Percentiles rank a stretch among this genome's conserved stretches.
phyloP scores from a whole-genome alignment of 2,329 filamentous ascomycete genomes.

The Talaromyces amestolkiae region DNA sequence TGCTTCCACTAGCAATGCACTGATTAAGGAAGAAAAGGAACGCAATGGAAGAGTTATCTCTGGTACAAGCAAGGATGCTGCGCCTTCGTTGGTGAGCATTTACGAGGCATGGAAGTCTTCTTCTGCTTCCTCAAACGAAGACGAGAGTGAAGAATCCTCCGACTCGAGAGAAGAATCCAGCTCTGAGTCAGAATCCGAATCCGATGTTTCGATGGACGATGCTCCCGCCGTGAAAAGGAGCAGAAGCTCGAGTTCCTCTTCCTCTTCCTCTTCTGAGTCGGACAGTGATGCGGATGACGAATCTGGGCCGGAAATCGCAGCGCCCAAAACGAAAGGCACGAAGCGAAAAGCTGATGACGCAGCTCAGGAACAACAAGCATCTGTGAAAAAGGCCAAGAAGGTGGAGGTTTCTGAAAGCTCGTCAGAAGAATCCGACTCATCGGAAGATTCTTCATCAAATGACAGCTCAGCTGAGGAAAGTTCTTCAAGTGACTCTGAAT shows the following conservation, averaged over 20 bases:
- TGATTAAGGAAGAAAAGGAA: conserved; percentile 59
- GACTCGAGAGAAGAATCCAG: conserved; percentile 26
- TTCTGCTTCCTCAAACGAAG: conserved; percentile 20
- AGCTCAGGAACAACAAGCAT: conserved; percentile 49
- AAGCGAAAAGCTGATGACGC: conserved; percentile 61
- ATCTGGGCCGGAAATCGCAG: conserved; percentile 49
- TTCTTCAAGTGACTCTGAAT: conserved; percentile 34
- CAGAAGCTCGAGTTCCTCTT: conserved; percentile 23
- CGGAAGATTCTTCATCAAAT: conserved; percentile 31
- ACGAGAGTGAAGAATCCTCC: conserved; percentile 5
- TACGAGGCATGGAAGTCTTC: conserved; percentile 32
- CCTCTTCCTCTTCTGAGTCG: conserved; percentile 39
- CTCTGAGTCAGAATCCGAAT: conserved; percentile 29
- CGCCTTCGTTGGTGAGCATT: conserved; percentile 43
- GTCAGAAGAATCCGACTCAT: conserved; percentile 24
- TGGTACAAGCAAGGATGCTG: conserved; percentile 27
- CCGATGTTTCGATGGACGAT: conserved; percentile 45
- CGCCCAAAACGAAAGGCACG: conserved; percentile 41
- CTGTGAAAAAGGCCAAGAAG: conserved; percentile 54
- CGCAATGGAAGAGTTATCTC: conserved; percentile 29
- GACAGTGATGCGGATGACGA: conserved; percentile 55
- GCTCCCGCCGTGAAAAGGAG: conserved; percentile 33
- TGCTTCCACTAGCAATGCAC: conserved; percentile 58
- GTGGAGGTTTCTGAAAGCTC: conserved; percentile 7
- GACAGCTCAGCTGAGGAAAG: conserved; percentile 29